Base-by-base conservation (phyloP, 306 rosid species). In the Acmispon strigosus region DNA sequence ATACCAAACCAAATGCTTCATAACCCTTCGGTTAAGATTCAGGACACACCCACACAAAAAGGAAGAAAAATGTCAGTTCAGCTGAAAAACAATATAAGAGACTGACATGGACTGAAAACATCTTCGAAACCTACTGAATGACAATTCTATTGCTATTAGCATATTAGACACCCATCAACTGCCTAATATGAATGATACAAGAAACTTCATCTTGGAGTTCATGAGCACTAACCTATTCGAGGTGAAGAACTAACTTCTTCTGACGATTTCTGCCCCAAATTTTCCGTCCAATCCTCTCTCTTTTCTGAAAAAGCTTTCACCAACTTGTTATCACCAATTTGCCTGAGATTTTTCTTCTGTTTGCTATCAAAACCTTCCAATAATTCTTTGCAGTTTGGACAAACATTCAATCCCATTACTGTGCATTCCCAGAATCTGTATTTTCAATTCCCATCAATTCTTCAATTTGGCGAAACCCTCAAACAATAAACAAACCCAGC, bases 381-480 rank as follows among this genome's bases (percentile, higher is more conserved):
- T 32, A 64, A 34, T 39, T 47, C 60, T 56, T 75, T 60, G 43
- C 78, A 34, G n/a, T n/a, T 48, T 5, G 43, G 27, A 47, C 4
- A 75, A 66, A 49, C 74, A 78, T 62, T 65, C 82, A 71, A 69
- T 82, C 66, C 84, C 89, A 67, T 80, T 58, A 51, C 84, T 63
- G 17, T 76, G 76, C 89, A 82, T 80, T 36, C 66, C 72, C 51
- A 72, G 32, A 86, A 67, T 39, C 69, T 67, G 55, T 16, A 56
- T 27, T 59, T 66, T 18, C 61, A 51, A 17, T 50, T 50, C 78
- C 44, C 66, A 34, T 8, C 27, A 65, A 75, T 22, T 54, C 64
- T 77, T 41, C n/a, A 74, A 62, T 58, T 34, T 62, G 17, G 6
- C 9, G 34, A 56, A 20, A 7, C 36, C 41, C 20, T 10, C 10